A percentile compares a stretch with the other conserved stretches of the same genome.
These are phyloP conservation scores for Cercophora newfieldiana DNA, from an alignment of 495 filamentous ascomycete genomes.

Conservation along the genomic window DNA sequence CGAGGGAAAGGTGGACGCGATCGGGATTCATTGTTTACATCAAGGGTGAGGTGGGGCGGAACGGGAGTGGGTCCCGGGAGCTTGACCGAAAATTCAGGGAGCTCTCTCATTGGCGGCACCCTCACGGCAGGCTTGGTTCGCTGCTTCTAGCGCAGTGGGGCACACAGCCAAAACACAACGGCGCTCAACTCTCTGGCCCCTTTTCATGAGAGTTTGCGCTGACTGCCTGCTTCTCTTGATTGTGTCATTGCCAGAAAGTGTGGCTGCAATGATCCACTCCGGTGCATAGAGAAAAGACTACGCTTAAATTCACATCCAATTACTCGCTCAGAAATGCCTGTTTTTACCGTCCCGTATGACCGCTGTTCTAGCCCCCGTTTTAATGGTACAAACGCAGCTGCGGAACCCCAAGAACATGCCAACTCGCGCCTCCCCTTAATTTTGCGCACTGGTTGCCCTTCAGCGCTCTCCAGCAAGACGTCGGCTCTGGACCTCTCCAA, in stretches of 20 bases:
- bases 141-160: background rate
- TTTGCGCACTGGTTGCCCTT: background rate
- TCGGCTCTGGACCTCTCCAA: conserved; percentile 88
- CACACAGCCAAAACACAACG: background rate
- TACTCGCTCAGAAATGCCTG: background rate
- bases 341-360: background rate
- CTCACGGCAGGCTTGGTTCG: background rate
- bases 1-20: conserved; percentile 8
- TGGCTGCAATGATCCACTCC: background rate
- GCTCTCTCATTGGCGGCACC: conserved; percentile 6
- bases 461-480: conserved; percentile 73
- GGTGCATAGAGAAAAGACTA: background rate
- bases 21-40: conserved; percentile 11
- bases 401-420: background rate
- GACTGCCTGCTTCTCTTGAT: background rate
- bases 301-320: background rate
- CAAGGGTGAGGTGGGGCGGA: conserved; percentile 13
- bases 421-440: background rate
- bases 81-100: background rate
- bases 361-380: background rate
- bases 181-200: background rate
- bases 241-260: background rate
- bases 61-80: background rate
- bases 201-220: background rate
- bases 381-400: background rate